Conservation (phyloP, 2,329 filamentous ascomycete species). For the Fusarium sterilihyphosum region DNA sequence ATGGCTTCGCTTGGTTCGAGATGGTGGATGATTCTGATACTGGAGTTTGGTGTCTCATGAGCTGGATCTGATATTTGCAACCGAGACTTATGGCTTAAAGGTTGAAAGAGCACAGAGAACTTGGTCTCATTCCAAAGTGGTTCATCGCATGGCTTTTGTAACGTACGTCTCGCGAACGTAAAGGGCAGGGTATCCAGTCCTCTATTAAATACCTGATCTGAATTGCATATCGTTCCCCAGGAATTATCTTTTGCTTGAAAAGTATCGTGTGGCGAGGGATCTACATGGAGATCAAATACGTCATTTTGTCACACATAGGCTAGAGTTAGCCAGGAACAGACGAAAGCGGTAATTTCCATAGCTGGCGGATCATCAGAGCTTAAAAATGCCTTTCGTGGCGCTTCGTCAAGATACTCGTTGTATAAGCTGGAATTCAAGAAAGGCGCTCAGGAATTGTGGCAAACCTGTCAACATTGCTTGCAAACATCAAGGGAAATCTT, state of each 20-base stretch:
- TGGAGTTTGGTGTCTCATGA: fast-evolving
- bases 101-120: neutral
- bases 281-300: neutral
- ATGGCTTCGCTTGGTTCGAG: neutral
- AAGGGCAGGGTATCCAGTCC: fast-evolving
- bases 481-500: neutral
- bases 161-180: fast-evolving
- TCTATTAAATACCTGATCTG: neutral
- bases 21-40: neutral
- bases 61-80: fast-evolving
- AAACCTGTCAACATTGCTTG: neutral
- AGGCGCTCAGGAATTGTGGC: neutral
- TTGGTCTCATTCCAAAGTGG: neutral
- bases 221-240: fast-evolving
- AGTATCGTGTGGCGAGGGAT: neutral
- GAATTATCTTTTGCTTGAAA: neutral
- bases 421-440: neutral
- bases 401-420: fast-evolving
- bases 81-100: neutral
- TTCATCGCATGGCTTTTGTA: fast-evolving
- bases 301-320: neutral
- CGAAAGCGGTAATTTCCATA: neutral
- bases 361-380: neutral
- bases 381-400: neutral
- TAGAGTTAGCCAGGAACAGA: neutral